Evolutionary conservation across 2,329 filamentous ascomycete genomes (phyloP).

Genomic region (Scedosporium apiospermum): DNA sequence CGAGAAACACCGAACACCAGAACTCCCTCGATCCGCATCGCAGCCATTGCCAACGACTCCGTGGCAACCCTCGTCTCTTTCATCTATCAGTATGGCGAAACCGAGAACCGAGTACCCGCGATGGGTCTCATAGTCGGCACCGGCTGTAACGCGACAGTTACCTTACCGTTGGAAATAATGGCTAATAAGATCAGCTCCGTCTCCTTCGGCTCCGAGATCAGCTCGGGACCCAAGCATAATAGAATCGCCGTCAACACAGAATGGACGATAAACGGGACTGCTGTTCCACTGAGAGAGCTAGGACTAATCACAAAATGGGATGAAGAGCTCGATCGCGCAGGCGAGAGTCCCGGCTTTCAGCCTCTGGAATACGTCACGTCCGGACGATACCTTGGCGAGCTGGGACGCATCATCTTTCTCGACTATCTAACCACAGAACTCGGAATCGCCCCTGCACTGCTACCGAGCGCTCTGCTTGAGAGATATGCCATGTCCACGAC

Average conservation of each 20-base stretch:
- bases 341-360: conserved; percentile 66
- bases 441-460: conserved; percentile 25
- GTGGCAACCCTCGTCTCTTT: conserved; percentile 72
- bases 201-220: conserved; percentile 32
- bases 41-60: conserved; percentile 73
- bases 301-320: conserved; percentile 65
- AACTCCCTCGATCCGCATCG: conserved; percentile 58
- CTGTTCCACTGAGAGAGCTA: conserved; percentile 53
- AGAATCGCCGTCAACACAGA: conserved; percentile 75
- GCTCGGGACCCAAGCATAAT: conserved; percentile 28
- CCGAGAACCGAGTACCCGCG: conserved; percentile 52
- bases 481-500: conserved; percentile 60
- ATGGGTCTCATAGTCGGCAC: conserved; percentile 80
- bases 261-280: conserved; percentile 71
- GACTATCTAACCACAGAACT: conserved; percentile 48
- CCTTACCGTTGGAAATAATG: conserved; percentile 53
- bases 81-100: conserved; percentile 58
- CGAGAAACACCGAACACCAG: conserved; percentile 30
- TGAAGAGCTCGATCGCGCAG: conserved; percentile 51
- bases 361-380: conserved; percentile 80
- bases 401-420: conserved; percentile 60
- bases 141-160: conserved; percentile 72
- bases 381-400: conserved; percentile 67
- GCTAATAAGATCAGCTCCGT: conserved; percentile 34
- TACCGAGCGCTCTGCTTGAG: conserved; percentile 47